Evolutionary conservation across 148 eudicot species (phyloP).

Genomic region (Pharnaceum exiguum): DNA sequence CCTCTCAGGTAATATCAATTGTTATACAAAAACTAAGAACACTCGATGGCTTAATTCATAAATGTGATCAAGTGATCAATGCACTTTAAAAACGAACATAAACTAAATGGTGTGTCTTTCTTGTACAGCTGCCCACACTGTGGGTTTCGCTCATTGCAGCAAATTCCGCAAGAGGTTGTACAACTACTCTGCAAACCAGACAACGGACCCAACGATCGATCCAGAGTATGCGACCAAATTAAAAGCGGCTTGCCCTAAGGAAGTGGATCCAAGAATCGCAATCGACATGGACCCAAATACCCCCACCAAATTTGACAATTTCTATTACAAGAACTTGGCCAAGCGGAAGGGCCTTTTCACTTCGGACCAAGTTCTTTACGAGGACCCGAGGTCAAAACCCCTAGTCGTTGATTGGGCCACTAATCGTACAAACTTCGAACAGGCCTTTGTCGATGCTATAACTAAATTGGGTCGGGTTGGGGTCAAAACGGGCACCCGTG

Average conservation of each 20-base stretch:
- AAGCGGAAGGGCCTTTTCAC: constrained; percentile 61
- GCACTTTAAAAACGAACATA: too few relatives aligned
- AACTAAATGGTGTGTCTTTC: too few relatives aligned
- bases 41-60: too few relatives aligned
- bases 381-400: constrained; percentile 48
- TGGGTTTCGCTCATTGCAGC: constrained; percentile 70
- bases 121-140: constrained; percentile 54
- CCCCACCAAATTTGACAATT: constrained; percentile 57
- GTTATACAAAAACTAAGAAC: too few relatives aligned
- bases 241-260: constrained; percentile 48
- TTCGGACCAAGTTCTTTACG: constrained; percentile 65
- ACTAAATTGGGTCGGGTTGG: constrained; percentile 30
- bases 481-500: constrained; percentile 11
- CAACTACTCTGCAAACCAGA: constrained; percentile 33
- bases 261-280: constrained; percentile 67
- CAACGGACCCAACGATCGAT: constrained; percentile 58
- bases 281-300: constrained; percentile 71
- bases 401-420: constrained; percentile 30
- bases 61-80: too few relatives aligned
- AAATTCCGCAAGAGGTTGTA: constrained; percentile 55
- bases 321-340: constrained; percentile 45
- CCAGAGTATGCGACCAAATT: constrained; percentile 39
- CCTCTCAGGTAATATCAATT: constrained; percentile 45
- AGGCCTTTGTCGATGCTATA: constrained; percentile 26
- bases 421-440: constrained; percentile 5